Percentiles rank a stretch among this genome's conserved stretches.
Evolutionary conservation across 2,329 filamentous ascomycete species (phyloP).

Genomic region (Parasarocladium wereldwijsianum): DNA sequence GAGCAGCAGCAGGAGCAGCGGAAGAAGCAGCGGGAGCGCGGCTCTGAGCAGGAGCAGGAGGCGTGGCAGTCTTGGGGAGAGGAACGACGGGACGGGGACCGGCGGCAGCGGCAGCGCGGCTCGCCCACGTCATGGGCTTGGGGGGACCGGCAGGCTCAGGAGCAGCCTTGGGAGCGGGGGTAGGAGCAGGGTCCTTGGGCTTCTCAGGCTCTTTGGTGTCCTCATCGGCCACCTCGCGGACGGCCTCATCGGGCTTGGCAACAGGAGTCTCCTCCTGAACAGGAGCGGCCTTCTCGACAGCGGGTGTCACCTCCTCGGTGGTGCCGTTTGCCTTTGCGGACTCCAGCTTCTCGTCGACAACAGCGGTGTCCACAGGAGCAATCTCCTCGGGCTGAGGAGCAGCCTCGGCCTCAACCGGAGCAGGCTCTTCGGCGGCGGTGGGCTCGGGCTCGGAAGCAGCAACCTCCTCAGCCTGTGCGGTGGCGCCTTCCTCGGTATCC

Average conservation of each 20-base stretch:
- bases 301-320: constrained; percentile 19
- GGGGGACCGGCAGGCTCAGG: constrained; percentile 27
- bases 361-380: constrained; percentile 26
- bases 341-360: constrained; percentile 65
- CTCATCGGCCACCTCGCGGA: constrained; percentile 38
- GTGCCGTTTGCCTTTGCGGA: constrained; percentile 27
- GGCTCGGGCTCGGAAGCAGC: constrained; percentile 15
- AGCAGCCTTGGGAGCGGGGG: constrained; percentile 25
- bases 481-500: constrained; percentile 56
- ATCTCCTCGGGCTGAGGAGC: constrained; percentile 12
- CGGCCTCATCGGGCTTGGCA: constrained; percentile 33
- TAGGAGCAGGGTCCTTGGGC: constrained; percentile 48
- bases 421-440: constrained; percentile 14
- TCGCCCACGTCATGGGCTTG: constrained; percentile 65
- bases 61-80: constrained; percentile 40
- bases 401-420: constrained; percentile 17
- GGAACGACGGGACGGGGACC: constrained; percentile 38
- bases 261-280: constrained; percentile 15
- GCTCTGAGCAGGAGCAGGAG: constrained; percentile 30
- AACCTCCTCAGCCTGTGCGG: constrained; percentile 21
- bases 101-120: constrained; percentile 45
- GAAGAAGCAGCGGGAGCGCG: constrained; percentile 35
- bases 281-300: constrained; percentile 15
- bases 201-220: constrained; percentile 44
- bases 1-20: constrained; percentile 22